These are phyloP conservation scores for Hordeum marinum DNA, from an alignment of 176 grass and related monocot species.

Conservation along the genomic window DNA sequence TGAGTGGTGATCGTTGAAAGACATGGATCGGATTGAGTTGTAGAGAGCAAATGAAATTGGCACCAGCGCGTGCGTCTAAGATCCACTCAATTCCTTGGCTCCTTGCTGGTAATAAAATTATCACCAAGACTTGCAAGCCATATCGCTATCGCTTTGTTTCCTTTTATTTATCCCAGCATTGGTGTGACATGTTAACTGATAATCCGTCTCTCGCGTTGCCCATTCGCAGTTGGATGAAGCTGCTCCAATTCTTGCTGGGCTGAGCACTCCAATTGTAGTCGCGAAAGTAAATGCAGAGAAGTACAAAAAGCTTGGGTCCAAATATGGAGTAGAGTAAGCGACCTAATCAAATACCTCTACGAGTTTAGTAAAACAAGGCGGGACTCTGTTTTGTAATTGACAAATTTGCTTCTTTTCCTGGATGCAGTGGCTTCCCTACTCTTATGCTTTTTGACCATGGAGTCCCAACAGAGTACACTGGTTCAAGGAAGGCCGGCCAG, in stretches of 20 bases:
- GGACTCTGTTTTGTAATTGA: not conserved
- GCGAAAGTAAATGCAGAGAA: constrained; percentile 89
- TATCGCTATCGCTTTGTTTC: not conserved
- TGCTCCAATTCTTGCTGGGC: constrained; percentile 51
- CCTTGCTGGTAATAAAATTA: not conserved
- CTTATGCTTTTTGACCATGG: constrained; percentile 88
- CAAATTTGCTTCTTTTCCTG: not conserved
- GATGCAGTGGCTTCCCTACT: constrained; percentile 82
- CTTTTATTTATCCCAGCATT: not conserved
- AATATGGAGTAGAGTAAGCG: constrained; percentile 82
- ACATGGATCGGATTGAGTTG: not conserved
- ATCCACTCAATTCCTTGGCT: not conserved
- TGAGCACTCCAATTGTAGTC: constrained; percentile 57
- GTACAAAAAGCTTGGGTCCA: constrained; percentile 65
- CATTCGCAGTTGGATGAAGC: constrained; percentile 72
- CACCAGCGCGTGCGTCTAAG: not conserved
- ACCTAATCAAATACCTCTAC: not conserved
- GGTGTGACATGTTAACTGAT: not conserved
- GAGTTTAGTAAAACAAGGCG: not conserved
- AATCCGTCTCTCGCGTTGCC: not conserved
- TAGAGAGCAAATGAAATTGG: not conserved
- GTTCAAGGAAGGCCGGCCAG: constrained; percentile 76
- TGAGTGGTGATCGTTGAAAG: not conserved
- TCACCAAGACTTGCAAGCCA: not conserved
- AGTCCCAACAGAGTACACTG: constrained; percentile 65